Base-by-base conservation (phyloP, 1,284 basidiomycete genomes). In the Gastroboletus turbinatus region DNA sequence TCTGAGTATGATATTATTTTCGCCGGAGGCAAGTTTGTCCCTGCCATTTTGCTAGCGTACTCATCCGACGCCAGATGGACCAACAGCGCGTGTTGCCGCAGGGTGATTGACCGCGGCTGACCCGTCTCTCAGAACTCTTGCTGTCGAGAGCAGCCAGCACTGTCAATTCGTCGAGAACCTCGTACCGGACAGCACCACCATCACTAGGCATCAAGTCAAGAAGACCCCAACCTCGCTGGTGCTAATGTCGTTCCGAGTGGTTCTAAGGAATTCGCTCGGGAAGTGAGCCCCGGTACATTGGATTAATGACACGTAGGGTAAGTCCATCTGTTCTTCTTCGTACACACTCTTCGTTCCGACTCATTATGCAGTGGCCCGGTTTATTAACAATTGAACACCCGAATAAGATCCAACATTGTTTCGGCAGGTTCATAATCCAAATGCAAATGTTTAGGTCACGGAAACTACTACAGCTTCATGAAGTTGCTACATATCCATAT, bases 1-100 rank as follows among this genome's bases (percentile, higher is more conserved):
- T 30, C 7, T 30, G 66, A 65, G 21, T 80, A 74, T 63, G 79
- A 81, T 58, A 75, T 81, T 33, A 74, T 81, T 52, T 76, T 81
- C 57, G 80, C 76, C 29, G 80, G 80, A 57, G 80, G 80, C 75
- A 46, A 45, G 73, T 42, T 25, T 17, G 33, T 9, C 17, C 47
- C 2, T n/a, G 7, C 2, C 19, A 9, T 9, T 13, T 17, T 36
- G 17, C 16, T n/a, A 29, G 6, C 9, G 27, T 35, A 5, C 36
- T 62, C 13, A 60, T 29, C 9, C 13, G 17, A 29, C 9, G 1
- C 8, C 35, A 65, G 66, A 62, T 2, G 66, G 64, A 29, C 57
- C 63, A 4, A 48, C 63, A 7, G 64, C 62, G 1, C 67, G 63
- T 32, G 55, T 65, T 19, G n/a, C 51, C 25, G 53, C 65, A 35